Evolutionary conservation across 106 monocot genomes (phyloP).

Genomic region (Vanilla planifolia): DNA sequence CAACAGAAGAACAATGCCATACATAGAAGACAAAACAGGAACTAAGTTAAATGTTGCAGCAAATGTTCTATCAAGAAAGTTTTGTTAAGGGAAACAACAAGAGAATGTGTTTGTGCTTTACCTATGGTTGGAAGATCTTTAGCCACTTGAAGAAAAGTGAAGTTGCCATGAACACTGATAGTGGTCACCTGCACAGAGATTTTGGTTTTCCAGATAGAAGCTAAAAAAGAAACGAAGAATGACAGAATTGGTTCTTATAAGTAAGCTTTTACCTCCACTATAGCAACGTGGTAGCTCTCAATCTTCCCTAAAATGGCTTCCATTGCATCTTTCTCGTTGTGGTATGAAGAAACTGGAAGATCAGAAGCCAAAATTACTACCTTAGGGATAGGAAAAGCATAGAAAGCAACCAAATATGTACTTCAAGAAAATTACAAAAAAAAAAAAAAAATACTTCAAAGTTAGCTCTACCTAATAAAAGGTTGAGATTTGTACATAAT

Average conservation of each 20-base stretch:
- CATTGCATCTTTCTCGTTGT: constrained; percentile 44
- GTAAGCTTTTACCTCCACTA: constrained; percentile 57
- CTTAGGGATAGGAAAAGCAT: background rate
- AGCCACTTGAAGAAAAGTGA: constrained; percentile 58
- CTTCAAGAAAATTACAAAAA: no score
- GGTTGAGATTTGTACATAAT: no score
- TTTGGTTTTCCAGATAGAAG: no score
- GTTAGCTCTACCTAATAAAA: no score
- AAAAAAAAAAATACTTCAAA: no score
- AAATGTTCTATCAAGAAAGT: no score
- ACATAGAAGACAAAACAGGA: background rate
- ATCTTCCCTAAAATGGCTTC: constrained; percentile 38
- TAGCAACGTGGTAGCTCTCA: constrained; percentile 69
- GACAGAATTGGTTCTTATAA: background rate
- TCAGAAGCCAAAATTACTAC: background rate
- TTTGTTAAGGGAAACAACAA: background rate
- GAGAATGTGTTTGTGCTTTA: no score
- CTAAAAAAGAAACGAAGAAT: no score
- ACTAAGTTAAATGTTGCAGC: background rate
- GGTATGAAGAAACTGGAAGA: constrained; percentile 47
- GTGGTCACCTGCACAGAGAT: constrained; percentile 36
- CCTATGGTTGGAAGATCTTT: constrained; percentile 56
- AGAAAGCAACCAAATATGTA: background rate
- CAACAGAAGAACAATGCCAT: constrained; percentile 1
- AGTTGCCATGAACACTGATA: constrained; percentile 18